Base-by-base conservation (phyloP, 257 asterid genomes). In the Verbena officinalis region DNA sequence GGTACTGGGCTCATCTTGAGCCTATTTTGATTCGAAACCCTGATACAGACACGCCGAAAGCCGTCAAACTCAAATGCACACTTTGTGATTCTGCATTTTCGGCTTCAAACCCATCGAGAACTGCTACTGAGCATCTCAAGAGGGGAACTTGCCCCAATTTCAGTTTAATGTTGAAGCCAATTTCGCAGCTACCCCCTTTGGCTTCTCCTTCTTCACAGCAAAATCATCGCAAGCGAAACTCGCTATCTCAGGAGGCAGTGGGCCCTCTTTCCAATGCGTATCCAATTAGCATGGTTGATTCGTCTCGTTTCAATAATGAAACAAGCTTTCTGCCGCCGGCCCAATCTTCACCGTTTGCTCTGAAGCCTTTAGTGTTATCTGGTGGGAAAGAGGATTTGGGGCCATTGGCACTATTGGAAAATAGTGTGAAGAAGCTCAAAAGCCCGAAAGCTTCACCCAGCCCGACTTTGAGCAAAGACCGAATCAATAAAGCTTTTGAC, bases 1-100 rank as follows among this genome's bases (percentile, higher is more conserved):
- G 98, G 98, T 92, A 92, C 48, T 92, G 98, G 98, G 77, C 89
- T 73, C 96, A 92, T 68, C 80, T 92, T 8, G 97, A 92, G 79
- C 98, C 98, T 15, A 65, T 89, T 69, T 57, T 89, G 65, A 69
- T 92, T 55, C 77, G 59, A 16, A 78, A 82, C 24, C 83, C 93
- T 3, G 97, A 87, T n/a, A 83, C 82, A 61, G 67, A 83, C 66
- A 67, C 57, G 27, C 97, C 97, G 0, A 89, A 89, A 53, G 86
- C 96, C 1, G 98, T 92, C 33, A 92, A 92, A 49, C 95, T 92
- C 31, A 79, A 77, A 81, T 92, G 98, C 78, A 79, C 72, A 27
- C 82, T 85, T 10, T 90, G 97, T 62, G 86, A 83, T 21, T 79
- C 90, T 40, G 77, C 78, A 17, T 90, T 90, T 61, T 90, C 97